Evolutionary conservation across 768 basidiomycete genomes (phyloP), one percentile per base, ranked within the genome.

Genomic region (Amylocystis lapponica): DNA sequence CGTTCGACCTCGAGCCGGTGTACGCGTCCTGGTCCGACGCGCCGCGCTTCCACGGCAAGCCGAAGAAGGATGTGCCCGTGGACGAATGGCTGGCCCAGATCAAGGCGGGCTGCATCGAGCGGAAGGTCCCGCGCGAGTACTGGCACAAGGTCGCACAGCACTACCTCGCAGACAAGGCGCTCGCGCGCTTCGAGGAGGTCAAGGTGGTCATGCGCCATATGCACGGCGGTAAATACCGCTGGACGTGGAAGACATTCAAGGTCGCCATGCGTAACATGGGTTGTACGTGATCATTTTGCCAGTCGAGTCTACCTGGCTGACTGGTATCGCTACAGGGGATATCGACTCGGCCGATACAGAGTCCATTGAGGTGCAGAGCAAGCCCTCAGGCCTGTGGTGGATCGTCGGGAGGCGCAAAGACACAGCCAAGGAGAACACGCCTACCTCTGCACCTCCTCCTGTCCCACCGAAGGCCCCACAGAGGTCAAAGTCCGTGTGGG

Each of bases 221-320:
- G 50, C 75, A 87, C 48, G 86, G 83, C 10, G 83, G 83, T 12
- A 81, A 78, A 52, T 88, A 88, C 56, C 70, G 77, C 38, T 89
- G 86, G 86, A 81, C 74, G 48, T 89, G 86, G 86, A 85, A 86
- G 66, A 84, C 78, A 53, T 89, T 83, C 66, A 79, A 74, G 63
- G 69, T 83, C 41, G 86, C 86, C 3, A 81, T 89, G 77, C 66
- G 71, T 46, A 88, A 78, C 60, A 84, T 89, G 83, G 83, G 85
- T 34, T 88, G 86, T 88, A 54, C 60, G 86, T 73, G 30, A 27
- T 27, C 8, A 27, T 4, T 36, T 7, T 19, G 23, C 19, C 4
- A 9, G 21, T 22, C 25, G 17, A 3, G 22, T 25, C 32, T 1
- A 38, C 7, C 38, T 21, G 23, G 7, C 16, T 45, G 39, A 37